Evolutionary conservation across 495 filamentous ascomycete genomes (phyloP).

Genomic region (Pyrenopolyporus hunteri): DNA sequence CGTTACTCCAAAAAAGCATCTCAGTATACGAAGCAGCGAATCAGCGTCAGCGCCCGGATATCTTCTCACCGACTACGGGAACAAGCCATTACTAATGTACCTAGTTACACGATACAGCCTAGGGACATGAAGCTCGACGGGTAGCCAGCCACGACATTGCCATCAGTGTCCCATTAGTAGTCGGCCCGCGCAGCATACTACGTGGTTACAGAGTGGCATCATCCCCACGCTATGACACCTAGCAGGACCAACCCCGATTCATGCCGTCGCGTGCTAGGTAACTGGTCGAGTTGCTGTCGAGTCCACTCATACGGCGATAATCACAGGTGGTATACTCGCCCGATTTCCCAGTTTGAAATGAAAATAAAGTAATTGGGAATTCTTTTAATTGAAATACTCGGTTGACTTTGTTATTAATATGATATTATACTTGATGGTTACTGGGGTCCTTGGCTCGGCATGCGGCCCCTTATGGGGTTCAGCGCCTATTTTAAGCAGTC

Average conservation of each 20-base stretch:
- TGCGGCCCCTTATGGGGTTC: too few relatives aligned
- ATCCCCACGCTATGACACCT: neutral
- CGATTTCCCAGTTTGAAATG: neutral
- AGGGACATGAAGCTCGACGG: neutral
- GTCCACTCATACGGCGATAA: neutral
- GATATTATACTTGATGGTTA: too few relatives aligned
- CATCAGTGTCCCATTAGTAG: conserved; percentile 7
- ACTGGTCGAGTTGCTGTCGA: too few relatives aligned
- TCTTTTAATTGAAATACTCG: too few relatives aligned
- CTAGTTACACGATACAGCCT: neutral
- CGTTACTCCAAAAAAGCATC: too few relatives aligned
- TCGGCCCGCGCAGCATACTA: conserved; percentile 20
- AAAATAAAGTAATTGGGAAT: too few relatives aligned
- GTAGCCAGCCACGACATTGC: neutral
- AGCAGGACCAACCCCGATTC: neutral
- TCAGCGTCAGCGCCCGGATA: neutral
- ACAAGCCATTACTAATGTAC: neutral
- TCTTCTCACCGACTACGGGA: neutral
- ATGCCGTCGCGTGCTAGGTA: too few relatives aligned
- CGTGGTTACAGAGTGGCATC: conserved; percentile 5
- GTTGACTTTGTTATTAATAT: too few relatives aligned
- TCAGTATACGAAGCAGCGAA: conserved; percentile 21
- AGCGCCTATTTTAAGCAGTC: conserved; percentile 22
- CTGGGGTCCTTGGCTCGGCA: too few relatives aligned
- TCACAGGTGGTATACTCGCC: neutral